Percentiles rank a stretch among this genome's conserved stretches.
These are phyloP conservation scores for Picea sitchensis DNA, from an alignment of 75 land plant species.

Conservation along the genomic window DNA sequence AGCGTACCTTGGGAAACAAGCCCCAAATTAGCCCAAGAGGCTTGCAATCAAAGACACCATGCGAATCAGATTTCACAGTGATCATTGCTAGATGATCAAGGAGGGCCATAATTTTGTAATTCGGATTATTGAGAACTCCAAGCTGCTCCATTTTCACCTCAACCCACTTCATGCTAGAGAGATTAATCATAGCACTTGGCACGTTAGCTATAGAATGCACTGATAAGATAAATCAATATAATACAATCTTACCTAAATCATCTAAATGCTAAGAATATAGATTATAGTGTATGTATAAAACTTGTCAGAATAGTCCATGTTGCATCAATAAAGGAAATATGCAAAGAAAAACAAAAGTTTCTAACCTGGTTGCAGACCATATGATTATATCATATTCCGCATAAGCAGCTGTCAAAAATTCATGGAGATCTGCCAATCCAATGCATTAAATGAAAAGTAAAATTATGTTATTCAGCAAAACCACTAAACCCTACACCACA, in stretches of 20 bases:
- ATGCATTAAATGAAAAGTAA: too few species aligned
- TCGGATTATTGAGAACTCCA: constrained; percentile 80
- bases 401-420: constrained; percentile 85
- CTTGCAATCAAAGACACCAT: constrained; percentile 92
- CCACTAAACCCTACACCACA: too few species aligned
- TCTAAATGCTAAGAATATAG: too few species aligned
- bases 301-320: too few species aligned
- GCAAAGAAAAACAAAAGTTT: too few species aligned
- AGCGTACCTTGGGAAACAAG: constrained; percentile 53
- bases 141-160: constrained; percentile 97
- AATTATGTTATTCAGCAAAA: too few species aligned
- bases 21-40: constrained; percentile 98
- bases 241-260: too few species aligned
- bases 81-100: constrained; percentile 95
- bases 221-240: too few species aligned
- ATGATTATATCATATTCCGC: constrained; percentile 94
- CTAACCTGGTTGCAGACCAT: constrained; percentile 73
- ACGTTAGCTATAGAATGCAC: too few species aligned
- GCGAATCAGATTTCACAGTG: constrained; percentile 78
- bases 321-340: too few species aligned
- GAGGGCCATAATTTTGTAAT: constrained; percentile 91
- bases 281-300: too few species aligned
- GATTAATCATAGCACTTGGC: too few species aligned
- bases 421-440: constrained; percentile 64
- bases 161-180: constrained; percentile 94